A percentile compares a stretch with the other conserved stretches of the same genome.
Evolutionary conservation across 495 filamentous ascomycete genomes (phyloP).

Genomic region (Xylaria curta): DNA sequence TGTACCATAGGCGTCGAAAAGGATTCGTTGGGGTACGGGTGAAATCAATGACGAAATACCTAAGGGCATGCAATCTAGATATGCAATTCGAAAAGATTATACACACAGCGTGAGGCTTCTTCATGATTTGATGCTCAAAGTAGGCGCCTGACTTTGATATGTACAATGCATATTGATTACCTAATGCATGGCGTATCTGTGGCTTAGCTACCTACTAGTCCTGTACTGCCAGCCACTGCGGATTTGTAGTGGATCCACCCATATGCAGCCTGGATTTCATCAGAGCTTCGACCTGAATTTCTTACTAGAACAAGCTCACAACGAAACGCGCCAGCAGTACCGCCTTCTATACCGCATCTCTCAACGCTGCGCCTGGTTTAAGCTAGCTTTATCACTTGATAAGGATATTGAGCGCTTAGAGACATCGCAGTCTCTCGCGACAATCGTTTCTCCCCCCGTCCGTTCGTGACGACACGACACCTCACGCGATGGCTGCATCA

Average conservation of each 20-base stretch:
- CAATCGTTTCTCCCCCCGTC: neutral
- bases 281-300: slow-evolving; percentile 16
- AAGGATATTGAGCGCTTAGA: neutral
- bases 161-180: no score
- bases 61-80: neutral
- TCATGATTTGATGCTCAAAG: neutral
- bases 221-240: slow-evolving; percentile 16
- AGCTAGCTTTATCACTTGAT: neutral
- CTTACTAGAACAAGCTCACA: slow-evolving; percentile 1
- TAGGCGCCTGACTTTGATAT: neutral
- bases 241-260: slow-evolving; percentile 9
- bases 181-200: neutral
- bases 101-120: neutral
- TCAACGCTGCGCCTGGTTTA: neutral
- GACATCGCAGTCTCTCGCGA: neutral
- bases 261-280: slow-evolving; percentile 16
- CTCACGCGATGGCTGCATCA: slow-evolving; percentile 66
- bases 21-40: neutral
- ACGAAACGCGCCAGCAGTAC: slow-evolving; percentile 1
- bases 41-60: slow-evolving; percentile 19
- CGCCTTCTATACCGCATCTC: neutral
- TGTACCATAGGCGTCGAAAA: slow-evolving; percentile 36
- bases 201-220: slow-evolving; percentile 13
- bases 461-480: neutral
- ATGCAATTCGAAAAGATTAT: neutral